These are phyloP conservation scores for Trematosphaeria pertusa DNA, from an alignment of 2,329 filamentous ascomycete genomes.

Conservation along the genomic window DNA sequence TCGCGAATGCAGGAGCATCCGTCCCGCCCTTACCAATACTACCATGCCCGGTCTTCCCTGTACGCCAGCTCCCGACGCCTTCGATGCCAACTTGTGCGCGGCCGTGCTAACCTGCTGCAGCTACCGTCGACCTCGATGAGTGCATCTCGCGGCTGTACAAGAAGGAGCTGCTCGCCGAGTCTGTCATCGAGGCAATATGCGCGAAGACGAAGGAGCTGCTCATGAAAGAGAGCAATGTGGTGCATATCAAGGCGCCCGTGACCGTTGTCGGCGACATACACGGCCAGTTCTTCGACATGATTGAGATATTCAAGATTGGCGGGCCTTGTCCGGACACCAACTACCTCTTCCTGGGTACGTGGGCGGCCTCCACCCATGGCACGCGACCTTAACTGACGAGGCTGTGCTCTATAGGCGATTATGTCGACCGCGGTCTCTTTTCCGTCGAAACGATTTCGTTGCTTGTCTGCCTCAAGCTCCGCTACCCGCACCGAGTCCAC, in stretches of 20 bases:
- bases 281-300: constrained; percentile 98
- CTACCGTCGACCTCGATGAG: constrained; percentile 97
- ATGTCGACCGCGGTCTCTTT: constrained; percentile 97
- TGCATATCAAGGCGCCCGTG: constrained; percentile 93
- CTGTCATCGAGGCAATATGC: constrained; percentile 98
- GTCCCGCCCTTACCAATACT: constrained; percentile 26
- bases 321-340: constrained; percentile 98
- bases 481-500: constrained; percentile 94
- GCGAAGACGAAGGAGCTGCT: constrained; percentile 98
- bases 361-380: constrained; percentile 14
- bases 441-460: constrained; percentile 98
- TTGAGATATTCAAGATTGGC: constrained; percentile 98
- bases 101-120: constrained; percentile 55
- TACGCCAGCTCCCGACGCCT: constrained; percentile 39
- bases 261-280: constrained; percentile 99
- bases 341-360: constrained; percentile 89
- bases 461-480: constrained; percentile 93
- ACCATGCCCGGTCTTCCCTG: constrained; percentile 60
- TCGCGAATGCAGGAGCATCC: constrained; percentile 34
- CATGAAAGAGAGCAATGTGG: constrained; percentile 99
- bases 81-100: constrained; percentile 2
- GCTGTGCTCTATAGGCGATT: constrained; percentile 72
- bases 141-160: constrained; percentile 97
- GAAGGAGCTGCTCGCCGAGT: constrained; percentile 95
- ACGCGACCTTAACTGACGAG: constrained; percentile 26